A percentile compares a stretch with the other conserved stretches of the same genome.
Conservation (phyloP, 1,139 yeast genomes). For the Candida mesenterica region DNA sequence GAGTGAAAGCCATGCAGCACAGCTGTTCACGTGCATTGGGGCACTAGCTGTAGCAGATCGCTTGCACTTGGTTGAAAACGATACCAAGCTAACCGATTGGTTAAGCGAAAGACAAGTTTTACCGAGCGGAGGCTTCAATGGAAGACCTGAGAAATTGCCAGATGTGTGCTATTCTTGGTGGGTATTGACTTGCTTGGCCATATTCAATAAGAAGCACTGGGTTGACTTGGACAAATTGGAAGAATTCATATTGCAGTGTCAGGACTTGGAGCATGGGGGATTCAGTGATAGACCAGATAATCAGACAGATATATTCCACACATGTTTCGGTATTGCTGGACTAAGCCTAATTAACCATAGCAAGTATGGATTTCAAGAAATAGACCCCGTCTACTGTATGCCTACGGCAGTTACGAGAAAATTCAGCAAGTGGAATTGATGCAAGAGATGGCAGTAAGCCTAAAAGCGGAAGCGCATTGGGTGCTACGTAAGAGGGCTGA, state of each 20-base stretch:
- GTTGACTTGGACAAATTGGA: constrained; percentile 62
- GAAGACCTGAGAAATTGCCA: constrained; percentile 93
- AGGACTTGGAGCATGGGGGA: constrained; percentile 81
- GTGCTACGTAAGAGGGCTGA: too few relatives aligned
- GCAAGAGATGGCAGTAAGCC: background rate
- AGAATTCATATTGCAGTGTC: constrained; percentile 69
- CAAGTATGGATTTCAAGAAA: constrained; percentile 43
- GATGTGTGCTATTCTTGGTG: constrained; percentile 99
- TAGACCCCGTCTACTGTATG: constrained; percentile 88
- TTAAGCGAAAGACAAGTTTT: constrained; percentile 83
- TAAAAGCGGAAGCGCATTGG: background rate
- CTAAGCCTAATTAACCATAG: constrained; percentile 69
- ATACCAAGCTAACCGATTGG: constrained; percentile 68
- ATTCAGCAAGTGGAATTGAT: constrained; percentile 41
- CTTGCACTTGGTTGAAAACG: constrained; percentile 54
- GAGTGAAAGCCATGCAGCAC: constrained; percentile 94
- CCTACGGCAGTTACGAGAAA: constrained; percentile 53
- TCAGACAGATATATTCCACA: constrained; percentile 90
- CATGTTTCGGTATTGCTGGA: constrained; percentile 87
- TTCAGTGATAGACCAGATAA: constrained; percentile 90
- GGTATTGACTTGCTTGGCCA: constrained; percentile 80
- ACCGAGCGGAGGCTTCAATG: constrained; percentile 87
- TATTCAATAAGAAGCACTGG: constrained; percentile 69
- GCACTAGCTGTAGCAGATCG: constrained; percentile 67
- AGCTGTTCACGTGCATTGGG: constrained; percentile 83